A percentile compares a stretch with the other conserved stretches of the same genome.
Conservation (phyloP, 1,284 basidiomycete species). For the Rhodotorula sp. region DNA sequence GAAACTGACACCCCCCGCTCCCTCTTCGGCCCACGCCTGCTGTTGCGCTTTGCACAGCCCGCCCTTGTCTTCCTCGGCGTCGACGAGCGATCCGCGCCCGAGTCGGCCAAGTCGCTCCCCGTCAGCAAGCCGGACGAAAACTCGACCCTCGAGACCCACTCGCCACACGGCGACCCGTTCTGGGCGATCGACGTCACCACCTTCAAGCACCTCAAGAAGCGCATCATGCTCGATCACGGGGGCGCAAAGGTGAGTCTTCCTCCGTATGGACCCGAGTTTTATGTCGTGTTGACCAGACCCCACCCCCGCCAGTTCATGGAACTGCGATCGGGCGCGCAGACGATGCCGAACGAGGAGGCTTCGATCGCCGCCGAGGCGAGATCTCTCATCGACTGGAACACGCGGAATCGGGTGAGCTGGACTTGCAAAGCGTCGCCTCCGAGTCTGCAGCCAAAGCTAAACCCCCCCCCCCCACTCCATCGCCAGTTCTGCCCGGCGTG, state of each 20-base stretch:
- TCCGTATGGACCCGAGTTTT: background rate
- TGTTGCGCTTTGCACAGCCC: constrained; percentile 16
- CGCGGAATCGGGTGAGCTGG: constrained; percentile 66
- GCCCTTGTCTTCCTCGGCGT: constrained; percentile 71
- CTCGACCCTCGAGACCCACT: constrained; percentile 56
- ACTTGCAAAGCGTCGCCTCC: background rate
- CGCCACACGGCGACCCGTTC: constrained; percentile 70
- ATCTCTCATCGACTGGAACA: constrained; percentile 86
- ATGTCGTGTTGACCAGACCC: constrained; percentile 38
- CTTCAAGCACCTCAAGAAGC: constrained; percentile 56
- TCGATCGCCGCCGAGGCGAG: constrained; percentile 72
- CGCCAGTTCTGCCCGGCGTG: constrained; percentile 82
- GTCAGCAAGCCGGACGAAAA: constrained; percentile 40
- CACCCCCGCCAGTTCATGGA: constrained; percentile 61
- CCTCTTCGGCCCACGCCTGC: no score
- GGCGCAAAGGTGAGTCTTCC: constrained; percentile 29
- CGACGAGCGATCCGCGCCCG: constrained; percentile 60
- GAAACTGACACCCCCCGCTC: no score
- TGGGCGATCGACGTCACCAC: constrained; percentile 74
- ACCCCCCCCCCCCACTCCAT: constrained; percentile 21
- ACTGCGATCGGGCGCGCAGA: constrained; percentile 38
- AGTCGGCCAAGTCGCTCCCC: constrained; percentile 57
- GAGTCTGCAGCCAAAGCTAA: constrained; percentile 10
- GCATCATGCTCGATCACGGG: constrained; percentile 50
- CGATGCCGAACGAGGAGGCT: constrained; percentile 61